Base-by-base conservation (phyloP, 306 rosid species). In the Acmispon strigosus region DNA sequence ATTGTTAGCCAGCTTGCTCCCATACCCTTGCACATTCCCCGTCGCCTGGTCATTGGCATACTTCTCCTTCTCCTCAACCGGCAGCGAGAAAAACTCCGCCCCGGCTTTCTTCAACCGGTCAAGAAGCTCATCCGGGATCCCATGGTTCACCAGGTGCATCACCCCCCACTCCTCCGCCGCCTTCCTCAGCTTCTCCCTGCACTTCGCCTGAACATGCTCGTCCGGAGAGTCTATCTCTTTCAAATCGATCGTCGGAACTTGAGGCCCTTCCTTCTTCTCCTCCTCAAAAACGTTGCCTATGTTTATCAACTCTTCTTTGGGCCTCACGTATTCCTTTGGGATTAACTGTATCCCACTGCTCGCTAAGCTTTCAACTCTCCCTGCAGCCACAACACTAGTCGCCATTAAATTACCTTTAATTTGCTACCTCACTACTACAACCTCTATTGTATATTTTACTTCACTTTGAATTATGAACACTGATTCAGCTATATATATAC, bases 111-210 rank as follows among this genome's bases (percentile, higher is more conserved):
- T 87, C 2, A 92, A 66, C 0, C 85, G 20, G 1, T 81, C 37
- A 6, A 89, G 17, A 0, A 92, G 78, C n/a, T 92, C 90, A 10
- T 81, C 70, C 0, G 91, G 52, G 49, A 92, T 81, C 10, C 97
- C 97, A 7, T 92, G 97, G 84, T 92, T 92, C 13, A 89, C 87
- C 5, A 91, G 60, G 54, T 87, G 73, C 97, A 92, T 87, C 17
- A 92, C 97, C 3, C 97, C 97, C 97, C 97, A 92, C 2, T 89
- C 96, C 32, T 41, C 5, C 4, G 97, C 97, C 0, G 92, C 97
- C 49, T 72, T 86, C 82, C 78, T 84, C 44, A 92, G 47, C 42
- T 74, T 79, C 70, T 84, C 89, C 4, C 82, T 24, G 65, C 97
- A 89, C 41, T 64, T 79, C 0, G 44, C 68, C 44, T 90, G n/a